These are phyloP conservation scores for Canavalia gladiata DNA, from an alignment of 306 rosid genomes.

Conservation along the genomic window DNA sequence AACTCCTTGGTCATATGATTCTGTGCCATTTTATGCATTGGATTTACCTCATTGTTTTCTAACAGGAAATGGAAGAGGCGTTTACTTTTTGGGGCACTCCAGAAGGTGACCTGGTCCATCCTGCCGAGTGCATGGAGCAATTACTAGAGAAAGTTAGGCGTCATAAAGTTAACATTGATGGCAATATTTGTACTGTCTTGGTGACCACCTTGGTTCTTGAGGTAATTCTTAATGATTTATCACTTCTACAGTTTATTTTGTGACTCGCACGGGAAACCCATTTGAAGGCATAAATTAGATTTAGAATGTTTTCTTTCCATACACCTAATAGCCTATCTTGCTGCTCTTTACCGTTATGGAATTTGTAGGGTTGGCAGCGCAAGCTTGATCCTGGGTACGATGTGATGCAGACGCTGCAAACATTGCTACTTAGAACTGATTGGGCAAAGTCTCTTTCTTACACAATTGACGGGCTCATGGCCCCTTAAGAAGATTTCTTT, in stretches of 20 bases:
- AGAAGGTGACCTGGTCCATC: slow-evolving; percentile 86
- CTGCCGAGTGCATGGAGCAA: slow-evolving; percentile 89
- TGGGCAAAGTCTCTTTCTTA: slow-evolving; percentile 88
- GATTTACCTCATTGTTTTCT: slow-evolving; percentile 35
- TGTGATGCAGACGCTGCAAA: slow-evolving; percentile 83
- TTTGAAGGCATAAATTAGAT: background rate
- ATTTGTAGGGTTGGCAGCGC: slow-evolving; percentile 87
- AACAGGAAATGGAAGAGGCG: slow-evolving; percentile 76
- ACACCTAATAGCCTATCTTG: background rate
- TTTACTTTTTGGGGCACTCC: slow-evolving; percentile 86
- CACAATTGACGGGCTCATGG: slow-evolving; percentile 91
- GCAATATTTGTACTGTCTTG: slow-evolving; percentile 86
- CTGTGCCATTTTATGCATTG: slow-evolving; percentile 3
- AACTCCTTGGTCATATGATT: background rate
- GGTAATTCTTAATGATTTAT: slow-evolving; percentile 52
- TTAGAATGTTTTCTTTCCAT: background rate
- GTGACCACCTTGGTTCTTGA: slow-evolving; percentile 87
- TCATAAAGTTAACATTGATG: slow-evolving; percentile 82
- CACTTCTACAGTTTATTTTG: slow-evolving; percentile 24
- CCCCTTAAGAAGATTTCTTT: slow-evolving; percentile 63
- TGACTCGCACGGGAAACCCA: slow-evolving; percentile 39
- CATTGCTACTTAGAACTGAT: slow-evolving; percentile 76
- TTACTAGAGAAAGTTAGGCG: slow-evolving; percentile 91
- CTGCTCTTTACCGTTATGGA: background rate
- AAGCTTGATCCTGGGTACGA: slow-evolving; percentile 84